Evolutionary conservation across 148 eudicot genomes (phyloP).

Genomic region (Rhododendron ovatum): DNA sequence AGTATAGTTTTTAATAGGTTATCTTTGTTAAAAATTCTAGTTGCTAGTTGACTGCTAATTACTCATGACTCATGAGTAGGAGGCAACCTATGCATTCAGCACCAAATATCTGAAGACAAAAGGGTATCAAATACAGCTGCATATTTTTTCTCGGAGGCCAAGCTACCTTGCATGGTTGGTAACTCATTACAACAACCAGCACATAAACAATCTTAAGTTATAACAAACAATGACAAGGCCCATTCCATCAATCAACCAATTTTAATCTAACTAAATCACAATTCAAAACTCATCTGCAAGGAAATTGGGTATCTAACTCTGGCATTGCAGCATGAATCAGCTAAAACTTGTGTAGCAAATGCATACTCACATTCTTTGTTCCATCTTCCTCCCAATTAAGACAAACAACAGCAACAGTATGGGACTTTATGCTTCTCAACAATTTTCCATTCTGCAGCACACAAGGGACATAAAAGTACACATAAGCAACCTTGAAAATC

Average conservation of each 20-base stretch:
- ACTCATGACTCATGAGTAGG: neutral
- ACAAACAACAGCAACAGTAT: slow-evolving; percentile 68
- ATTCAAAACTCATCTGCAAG: neutral
- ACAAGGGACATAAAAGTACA: neutral
- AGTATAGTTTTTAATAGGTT: neutral
- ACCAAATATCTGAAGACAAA: neutral
- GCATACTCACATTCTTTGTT: slow-evolving; percentile 35
- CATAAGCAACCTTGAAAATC: neutral
- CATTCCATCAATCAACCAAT: neutral
- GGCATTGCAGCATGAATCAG: neutral
- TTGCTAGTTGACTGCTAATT: neutral
- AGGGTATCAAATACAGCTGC: neutral
- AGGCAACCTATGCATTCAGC: neutral
- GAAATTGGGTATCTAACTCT: neutral
- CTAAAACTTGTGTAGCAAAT: slow-evolving; percentile 4
- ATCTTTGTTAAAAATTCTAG: neutral
- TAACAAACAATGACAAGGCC: neutral
- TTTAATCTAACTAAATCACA: neutral
- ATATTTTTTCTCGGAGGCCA: neutral
- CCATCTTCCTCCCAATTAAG: slow-evolving; percentile 91
- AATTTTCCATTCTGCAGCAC: slow-evolving; percentile 77
- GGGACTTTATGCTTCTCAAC: slow-evolving; percentile 72
- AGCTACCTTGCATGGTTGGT: neutral
- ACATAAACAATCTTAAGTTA: neutral
- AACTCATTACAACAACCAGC: neutral